These are phyloP conservation scores for Tolypocladium endophyticum DNA, from an alignment of 2,329 filamentous ascomycete genomes.

Conservation along the genomic window DNA sequence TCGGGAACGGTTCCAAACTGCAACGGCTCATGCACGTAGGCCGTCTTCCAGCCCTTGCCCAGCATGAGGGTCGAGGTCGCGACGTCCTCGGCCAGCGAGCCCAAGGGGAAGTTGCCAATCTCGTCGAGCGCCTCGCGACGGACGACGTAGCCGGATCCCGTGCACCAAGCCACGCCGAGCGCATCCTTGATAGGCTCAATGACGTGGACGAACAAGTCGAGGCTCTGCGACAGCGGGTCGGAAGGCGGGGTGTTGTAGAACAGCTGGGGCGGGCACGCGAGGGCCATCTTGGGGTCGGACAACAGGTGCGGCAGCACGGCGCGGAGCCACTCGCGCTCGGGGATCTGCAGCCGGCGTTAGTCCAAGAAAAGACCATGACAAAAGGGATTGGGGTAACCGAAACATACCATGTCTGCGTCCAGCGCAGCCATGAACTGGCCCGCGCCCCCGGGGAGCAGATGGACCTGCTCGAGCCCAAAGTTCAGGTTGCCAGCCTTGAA, in stretches of 20 bases:
- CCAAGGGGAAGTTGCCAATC: slow-evolving; percentile 51
- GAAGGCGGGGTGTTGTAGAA: slow-evolving; percentile 52
- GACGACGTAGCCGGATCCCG: slow-evolving; percentile 51
- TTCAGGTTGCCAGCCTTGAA: slow-evolving; percentile 59
- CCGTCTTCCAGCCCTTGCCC: slow-evolving; percentile 51
- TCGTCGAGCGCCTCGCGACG: slow-evolving; percentile 48
- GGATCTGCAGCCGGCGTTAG: slow-evolving; percentile 32
- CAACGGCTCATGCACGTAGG: slow-evolving; percentile 47
- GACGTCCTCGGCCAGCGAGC: slow-evolving; percentile 50
- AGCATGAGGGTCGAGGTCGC: slow-evolving; percentile 48
- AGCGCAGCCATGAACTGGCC: slow-evolving; percentile 50
- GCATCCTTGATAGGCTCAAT: slow-evolving; percentile 39
- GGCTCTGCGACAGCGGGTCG: slow-evolving; percentile 47
- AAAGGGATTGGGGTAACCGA: neutral
- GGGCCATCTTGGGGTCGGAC: slow-evolving; percentile 43
- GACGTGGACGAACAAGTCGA: slow-evolving; percentile 47
- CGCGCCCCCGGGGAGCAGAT: slow-evolving; percentile 41
- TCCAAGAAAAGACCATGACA: neutral
- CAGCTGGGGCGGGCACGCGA: slow-evolving; percentile 50
- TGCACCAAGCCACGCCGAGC: slow-evolving; percentile 50
- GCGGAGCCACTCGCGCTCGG: slow-evolving; percentile 49
- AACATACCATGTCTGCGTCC: slow-evolving; percentile 53
- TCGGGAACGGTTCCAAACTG: slow-evolving; percentile 51
- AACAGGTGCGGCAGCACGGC: slow-evolving; percentile 49
- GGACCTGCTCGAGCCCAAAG: slow-evolving; percentile 41